Evolutionary conservation across 306 rosid species (phyloP), one percentile per base, ranked within the genome.

Genomic region (Malus asiatica): DNA sequence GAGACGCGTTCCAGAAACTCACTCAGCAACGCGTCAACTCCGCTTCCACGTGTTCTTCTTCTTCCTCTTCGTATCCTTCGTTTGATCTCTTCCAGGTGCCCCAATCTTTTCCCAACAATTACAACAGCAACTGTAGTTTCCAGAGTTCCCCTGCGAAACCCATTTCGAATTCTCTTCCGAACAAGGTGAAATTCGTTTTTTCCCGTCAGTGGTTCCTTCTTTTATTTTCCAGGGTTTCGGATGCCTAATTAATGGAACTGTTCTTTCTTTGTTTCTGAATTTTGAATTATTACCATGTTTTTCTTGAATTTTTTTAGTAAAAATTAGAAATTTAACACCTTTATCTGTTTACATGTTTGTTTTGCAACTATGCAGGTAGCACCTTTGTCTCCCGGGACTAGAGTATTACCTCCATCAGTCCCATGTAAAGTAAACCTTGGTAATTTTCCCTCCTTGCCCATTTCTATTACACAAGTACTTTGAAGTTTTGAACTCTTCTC

Each of bases 1-100:
- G 89, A 81, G 91, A 95, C 57, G 97, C 98, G 78, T 78, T 88
- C 15, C 87, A 85, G 82, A 92, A 92, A 70, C 84, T 92, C 77
- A 87, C 97, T 80, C 96, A 86, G 63, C 96, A 73, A 62, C 79
- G 77, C 78, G 11, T 89, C 79, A 32, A 83, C 45, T 75, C 81
- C 27, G 38, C 81, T 75, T 52, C 75, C 40, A 8, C 79, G 10
- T 25, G 79, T 75, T 40, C 76, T 38, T 32, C 78, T 18, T 76
- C 85, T 66, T 45, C 84, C 13, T 62, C 87, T 13, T 59, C 85
- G 20, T 48, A 48, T 38, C 60, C 75, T 18, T 69, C 75, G 6
- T 42, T 20, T 22, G 12, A 53, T 68, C 64, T 46, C 67, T 72
- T 32, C 29, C 74, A 33, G 13, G 57, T 57, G 18, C 44, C 22